A percentile compares a stretch with the other conserved stretches of the same genome.
These are phyloP conservation scores for Gamarada debralockiae DNA, from an alignment of 495 filamentous ascomycete species.

Conservation along the genomic window DNA sequence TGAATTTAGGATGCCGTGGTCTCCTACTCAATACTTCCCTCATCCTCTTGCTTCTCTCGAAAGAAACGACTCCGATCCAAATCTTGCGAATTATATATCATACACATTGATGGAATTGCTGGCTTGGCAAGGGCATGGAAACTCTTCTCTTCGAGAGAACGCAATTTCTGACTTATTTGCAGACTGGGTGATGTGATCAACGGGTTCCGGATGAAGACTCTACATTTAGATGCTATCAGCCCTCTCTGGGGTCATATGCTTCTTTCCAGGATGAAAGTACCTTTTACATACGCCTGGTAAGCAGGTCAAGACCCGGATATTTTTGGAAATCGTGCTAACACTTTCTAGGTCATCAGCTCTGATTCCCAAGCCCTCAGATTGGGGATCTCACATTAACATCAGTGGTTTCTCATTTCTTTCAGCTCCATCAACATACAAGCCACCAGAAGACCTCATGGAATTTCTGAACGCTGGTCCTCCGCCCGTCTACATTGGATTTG, in stretches of 20 bases:
- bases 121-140: slow-evolving; percentile 62
- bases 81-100: slow-evolving; percentile 64
- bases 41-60: slow-evolving; percentile 52
- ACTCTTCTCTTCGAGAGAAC: neutral
- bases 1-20: slow-evolving; percentile 54
- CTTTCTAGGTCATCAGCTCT: slow-evolving; percentile 59
- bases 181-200: slow-evolving; percentile 50
- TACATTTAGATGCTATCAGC: slow-evolving; percentile 63
- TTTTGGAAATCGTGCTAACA: slow-evolving; percentile 1
- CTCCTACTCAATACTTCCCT: slow-evolving; percentile 47
- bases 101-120: slow-evolving; percentile 75
- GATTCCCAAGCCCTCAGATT: slow-evolving; percentile 77
- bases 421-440: slow-evolving; percentile 56
- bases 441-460: slow-evolving; percentile 52
- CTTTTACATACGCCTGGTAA: slow-evolving; percentile 74
- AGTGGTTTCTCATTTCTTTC: slow-evolving; percentile 72
- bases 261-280: slow-evolving; percentile 57
- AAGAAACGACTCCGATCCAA: slow-evolving; percentile 44
- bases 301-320: neutral
- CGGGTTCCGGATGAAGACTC: slow-evolving; percentile 56
- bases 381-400: slow-evolving; percentile 65
- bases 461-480: slow-evolving; percentile 65
- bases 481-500: slow-evolving; percentile 79
- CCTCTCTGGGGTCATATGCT: slow-evolving; percentile 63
- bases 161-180: slow-evolving; percentile 29